Evolutionary conservation across 495 filamentous ascomycete species (phyloP), one percentile per base, ranked within the genome.

Genomic region (Choiromyces venosus): DNA sequence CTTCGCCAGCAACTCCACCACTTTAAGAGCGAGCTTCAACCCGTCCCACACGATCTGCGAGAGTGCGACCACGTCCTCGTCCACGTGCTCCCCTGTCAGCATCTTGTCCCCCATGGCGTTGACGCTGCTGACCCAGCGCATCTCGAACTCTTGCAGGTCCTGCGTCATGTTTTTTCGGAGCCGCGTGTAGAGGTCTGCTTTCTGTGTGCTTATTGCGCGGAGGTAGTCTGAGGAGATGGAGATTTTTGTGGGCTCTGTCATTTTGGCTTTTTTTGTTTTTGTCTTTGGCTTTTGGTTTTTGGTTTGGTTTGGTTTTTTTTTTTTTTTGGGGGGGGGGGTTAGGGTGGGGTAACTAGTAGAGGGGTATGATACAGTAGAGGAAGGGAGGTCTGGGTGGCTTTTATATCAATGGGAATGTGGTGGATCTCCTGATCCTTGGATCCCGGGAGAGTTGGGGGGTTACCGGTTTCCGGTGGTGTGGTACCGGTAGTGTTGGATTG

Each of bases 1-100:
- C 25, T 14, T 16, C 4, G 25, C 33, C 12, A 61, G 4, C 25
- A 61, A 33, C 3, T 18, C 52, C 25, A 29, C 12, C 1, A 61
- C 52, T 10, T 4, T 25, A 3, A 61, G 52, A 25, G 52, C 52
- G 18, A 61, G 52, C 52, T 61, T 33, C 52, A 61, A 61, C 25
- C 52, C 52, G 52, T 61, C 52, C 52, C 52, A 61, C 52, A 61
- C 52, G 25, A 61, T 61, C 52, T 61, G 52, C 52, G 52, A 61
- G 25, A 61, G 52, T 12, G 12, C 52, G 25, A 61, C 52, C 25
- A 33, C 4, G 25, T 61, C 52, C 52, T 61, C 52, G 2, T 61
- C 52, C 12, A 61, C 12, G 12, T 12, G 52, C 12, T 4, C 25
- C 12, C 52, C 52, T 1, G 52, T 4, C 12, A 61, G 25, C 52